Base-by-base conservation (phyloP, 2,329 filamentous ascomycete species). In the Trichoderma pleuroti region DNA sequence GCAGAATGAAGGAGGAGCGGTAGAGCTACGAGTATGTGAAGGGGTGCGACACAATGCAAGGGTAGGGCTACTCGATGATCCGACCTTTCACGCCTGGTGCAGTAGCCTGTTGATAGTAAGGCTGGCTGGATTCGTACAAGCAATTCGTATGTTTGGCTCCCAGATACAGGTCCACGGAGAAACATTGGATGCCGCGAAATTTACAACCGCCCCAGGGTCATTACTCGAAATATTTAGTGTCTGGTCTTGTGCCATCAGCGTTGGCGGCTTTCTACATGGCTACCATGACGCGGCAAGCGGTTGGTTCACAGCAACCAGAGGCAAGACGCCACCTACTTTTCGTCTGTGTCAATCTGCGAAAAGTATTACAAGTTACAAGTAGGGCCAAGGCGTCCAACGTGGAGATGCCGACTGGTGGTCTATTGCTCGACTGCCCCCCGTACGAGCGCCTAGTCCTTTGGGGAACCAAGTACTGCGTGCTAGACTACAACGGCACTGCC, bases 241-340 rank as follows among this genome's bases (percentile, higher is more conserved):
- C 28, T 26, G 18, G 26, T n/a, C 26, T 21, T 10, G 18, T 30
- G 11, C 26, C 7, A 8, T 34, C 21, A 30, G 62, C 28, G 30
- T 46, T 54, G 62, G 62, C 28, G 14, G 62, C 49, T 34, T 21
- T 65, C 30, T 52, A 30, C 42, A 52, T 65, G 46, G 42, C 63
- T 66, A 30, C 49, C 30, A 12, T 57, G 34, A 59, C 24, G 28
- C 52, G 24, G 36, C 65, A 34, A 57, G 54, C 54, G 36, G 65
- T 68, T 59, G 28, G 65, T 18, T 60, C 52, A 60, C 26, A 46
- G 64, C 54, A 34, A 34, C 46, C 36, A 68, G 49, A 67, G 34
- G 64, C 28, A 67, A 67, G 52, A 59, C 64, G 64, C 64, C 64
- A 67, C 64, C 24, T 46, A 32, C 56, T 34, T 52, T 52, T 34